Evolutionary conservation across 805 yeast genomes (phyloP).

Genomic region (Clavispora santaluciae): DNA sequence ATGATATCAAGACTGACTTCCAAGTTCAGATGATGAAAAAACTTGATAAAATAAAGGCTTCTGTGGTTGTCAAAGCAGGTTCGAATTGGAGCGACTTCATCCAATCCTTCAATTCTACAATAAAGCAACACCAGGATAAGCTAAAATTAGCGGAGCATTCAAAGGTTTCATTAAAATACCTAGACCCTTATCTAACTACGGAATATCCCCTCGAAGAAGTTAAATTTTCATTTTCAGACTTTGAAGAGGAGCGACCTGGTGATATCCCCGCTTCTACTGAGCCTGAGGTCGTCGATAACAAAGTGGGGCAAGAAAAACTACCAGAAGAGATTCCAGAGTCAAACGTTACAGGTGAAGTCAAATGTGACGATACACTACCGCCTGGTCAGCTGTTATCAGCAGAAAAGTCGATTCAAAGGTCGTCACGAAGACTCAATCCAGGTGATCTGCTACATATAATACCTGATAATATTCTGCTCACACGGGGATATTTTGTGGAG

Average conservation of each 20-base stretch:
- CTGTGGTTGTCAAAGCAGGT: conserved; percentile 4
- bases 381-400: neutral
- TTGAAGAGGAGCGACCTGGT: neutral
- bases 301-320: neutral
- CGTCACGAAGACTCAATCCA: conserved; percentile 30
- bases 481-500: conserved; percentile 22
- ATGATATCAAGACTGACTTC: conserved; percentile 28
- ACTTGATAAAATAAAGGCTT: conserved; percentile 6
- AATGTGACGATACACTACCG: neutral
- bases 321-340: neutral
- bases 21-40: conserved; percentile 17
- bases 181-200: conserved; percentile 50
- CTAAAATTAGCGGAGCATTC: conserved; percentile 30
- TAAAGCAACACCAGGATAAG: conserved; percentile 28
- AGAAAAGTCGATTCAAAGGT: conserved; percentile 9
- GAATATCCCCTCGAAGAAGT: conserved; percentile 47
- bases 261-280: neutral
- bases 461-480: conserved; percentile 20
- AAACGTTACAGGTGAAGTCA: neutral
- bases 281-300: neutral
- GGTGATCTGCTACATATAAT: conserved; percentile 17
- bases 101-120: conserved; percentile 28
- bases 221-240: conserved; percentile 21
- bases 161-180: conserved; percentile 38
- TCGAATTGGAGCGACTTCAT: conserved; percentile 25